These are phyloP conservation scores for Trichophyton simii DNA, from an alignment of 2,329 filamentous ascomycete genomes.

Conservation along the genomic window DNA sequence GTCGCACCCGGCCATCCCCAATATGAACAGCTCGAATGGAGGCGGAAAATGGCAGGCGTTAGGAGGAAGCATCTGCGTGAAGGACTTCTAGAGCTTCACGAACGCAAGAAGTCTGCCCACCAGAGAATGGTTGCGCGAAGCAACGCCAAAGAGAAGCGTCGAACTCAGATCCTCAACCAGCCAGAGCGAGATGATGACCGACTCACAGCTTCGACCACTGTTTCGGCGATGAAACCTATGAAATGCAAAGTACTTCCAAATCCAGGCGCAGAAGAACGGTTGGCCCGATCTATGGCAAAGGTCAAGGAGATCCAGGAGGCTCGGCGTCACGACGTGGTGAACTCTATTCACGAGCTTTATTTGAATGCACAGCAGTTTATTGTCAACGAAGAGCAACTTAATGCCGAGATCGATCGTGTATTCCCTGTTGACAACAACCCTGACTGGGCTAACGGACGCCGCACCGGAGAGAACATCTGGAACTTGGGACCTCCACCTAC, in stretches of 20 bases:
- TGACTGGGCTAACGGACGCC: conserved; percentile 32
- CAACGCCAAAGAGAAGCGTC: conserved; percentile 37
- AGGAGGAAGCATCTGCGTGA: conserved; percentile 60
- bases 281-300: conserved; percentile 33
- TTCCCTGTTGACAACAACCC: conserved; percentile 52
- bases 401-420: conserved; percentile 57
- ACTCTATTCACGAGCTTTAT: conserved; percentile 76
- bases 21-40: conserved; percentile 49
- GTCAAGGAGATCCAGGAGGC: conserved; percentile 34
- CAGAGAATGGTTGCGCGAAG: conserved; percentile 30
- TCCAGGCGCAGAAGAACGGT: conserved; percentile 46
- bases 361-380: conserved; percentile 82
- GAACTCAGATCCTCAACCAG: conserved; percentile 43
- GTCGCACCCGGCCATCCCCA: conserved; percentile 29
- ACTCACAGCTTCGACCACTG: conserved; percentile 57
- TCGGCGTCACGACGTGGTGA: conserved; percentile 49
- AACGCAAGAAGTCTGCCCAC: conserved; percentile 44
- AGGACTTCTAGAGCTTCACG: conserved; percentile 57
- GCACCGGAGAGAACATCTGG: conserved; percentile 40
- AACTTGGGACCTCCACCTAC: conserved; percentile 36
- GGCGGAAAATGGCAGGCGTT: conserved; percentile 56
- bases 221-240: conserved; percentile 38
- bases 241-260: conserved; percentile 47
- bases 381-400: conserved; percentile 63
- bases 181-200: conserved; percentile 64